Conservation (phyloP, 108 stramenopile genomes). For the Cyclotella cryptica region DNA sequence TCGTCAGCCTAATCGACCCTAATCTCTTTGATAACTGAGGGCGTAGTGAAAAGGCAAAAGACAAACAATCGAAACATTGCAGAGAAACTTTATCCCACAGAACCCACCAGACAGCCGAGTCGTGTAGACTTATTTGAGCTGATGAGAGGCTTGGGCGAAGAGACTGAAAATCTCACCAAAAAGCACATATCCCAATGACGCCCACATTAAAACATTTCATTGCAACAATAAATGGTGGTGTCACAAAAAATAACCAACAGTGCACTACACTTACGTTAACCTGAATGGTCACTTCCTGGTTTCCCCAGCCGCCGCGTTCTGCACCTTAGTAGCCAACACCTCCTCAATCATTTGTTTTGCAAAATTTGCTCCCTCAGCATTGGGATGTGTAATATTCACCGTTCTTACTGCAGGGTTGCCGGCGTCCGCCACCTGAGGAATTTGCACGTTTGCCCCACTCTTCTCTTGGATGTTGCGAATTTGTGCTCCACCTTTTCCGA, state of each 20-base stretch:
- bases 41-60: conserved; percentile 7
- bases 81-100: not conserved
- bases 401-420: conserved; percentile 73
- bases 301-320: conserved; percentile 16
- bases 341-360: conserved; percentile 76
- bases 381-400: conserved; percentile 86
- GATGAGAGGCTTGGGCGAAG: too few species aligned
- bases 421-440: conserved; percentile 83
- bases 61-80: not conserved
- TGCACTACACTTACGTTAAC: conserved; percentile 62
- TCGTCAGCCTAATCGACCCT: not conserved
- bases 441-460: conserved; percentile 92
- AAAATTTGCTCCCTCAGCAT: conserved; percentile 72
- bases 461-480: conserved; percentile 93
- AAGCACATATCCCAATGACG: not conserved
- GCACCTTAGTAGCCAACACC: conserved; percentile 38
- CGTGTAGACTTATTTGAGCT: too few species aligned
- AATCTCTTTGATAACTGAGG: not conserved
- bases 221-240: too few species aligned
- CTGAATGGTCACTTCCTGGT: conserved; percentile 65
- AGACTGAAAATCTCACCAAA: too few species aligned
- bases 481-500: conserved; percentile 95
- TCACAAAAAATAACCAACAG: not conserved
- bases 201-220: conserved; percentile 8
- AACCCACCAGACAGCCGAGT: not conserved